These are phyloP conservation scores for Dalbergia cultrata DNA, from an alignment of 306 rosid genomes.

Conservation along the genomic window DNA sequence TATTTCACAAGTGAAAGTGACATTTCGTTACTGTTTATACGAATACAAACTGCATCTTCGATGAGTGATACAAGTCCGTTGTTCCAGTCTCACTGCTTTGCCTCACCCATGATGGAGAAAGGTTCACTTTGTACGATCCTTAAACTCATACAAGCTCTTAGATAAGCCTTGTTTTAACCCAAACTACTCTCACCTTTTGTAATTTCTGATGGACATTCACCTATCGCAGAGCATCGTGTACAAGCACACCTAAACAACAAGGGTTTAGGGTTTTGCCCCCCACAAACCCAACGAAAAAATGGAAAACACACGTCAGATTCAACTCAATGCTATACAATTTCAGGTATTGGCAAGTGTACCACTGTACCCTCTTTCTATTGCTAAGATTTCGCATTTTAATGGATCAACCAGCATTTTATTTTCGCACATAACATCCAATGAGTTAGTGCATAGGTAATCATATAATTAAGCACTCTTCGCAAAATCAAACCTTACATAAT, in stretches of 20 bases:
- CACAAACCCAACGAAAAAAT: background rate
- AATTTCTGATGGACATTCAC: background rate
- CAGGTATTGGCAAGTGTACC: background rate
- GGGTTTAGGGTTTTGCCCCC: no score
- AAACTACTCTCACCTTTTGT: background rate
- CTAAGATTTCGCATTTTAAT: background rate
- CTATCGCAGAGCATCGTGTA: background rate
- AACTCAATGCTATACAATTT: background rate
- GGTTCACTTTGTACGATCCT: slow-evolving; percentile 7
- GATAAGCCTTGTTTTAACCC: background rate
- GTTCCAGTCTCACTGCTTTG: background rate
- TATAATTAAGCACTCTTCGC: background rate
- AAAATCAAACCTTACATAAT: slow-evolving; percentile 16
- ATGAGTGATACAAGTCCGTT: background rate
- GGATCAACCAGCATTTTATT: background rate
- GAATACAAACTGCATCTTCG: background rate
- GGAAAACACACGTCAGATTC: background rate
- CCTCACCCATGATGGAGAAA: slow-evolving; percentile 10
- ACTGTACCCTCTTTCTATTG: background rate
- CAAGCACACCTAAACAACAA: background rate
- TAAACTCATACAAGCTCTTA: slow-evolving; percentile 16
- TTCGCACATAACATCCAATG: background rate
- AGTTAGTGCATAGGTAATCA: background rate
- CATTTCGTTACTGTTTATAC: background rate
- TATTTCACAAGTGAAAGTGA: background rate